These are phyloP conservation scores for Aegilops umbellulata DNA, from an alignment of 176 grass and related monocot genomes.

Conservation along the genomic window DNA sequence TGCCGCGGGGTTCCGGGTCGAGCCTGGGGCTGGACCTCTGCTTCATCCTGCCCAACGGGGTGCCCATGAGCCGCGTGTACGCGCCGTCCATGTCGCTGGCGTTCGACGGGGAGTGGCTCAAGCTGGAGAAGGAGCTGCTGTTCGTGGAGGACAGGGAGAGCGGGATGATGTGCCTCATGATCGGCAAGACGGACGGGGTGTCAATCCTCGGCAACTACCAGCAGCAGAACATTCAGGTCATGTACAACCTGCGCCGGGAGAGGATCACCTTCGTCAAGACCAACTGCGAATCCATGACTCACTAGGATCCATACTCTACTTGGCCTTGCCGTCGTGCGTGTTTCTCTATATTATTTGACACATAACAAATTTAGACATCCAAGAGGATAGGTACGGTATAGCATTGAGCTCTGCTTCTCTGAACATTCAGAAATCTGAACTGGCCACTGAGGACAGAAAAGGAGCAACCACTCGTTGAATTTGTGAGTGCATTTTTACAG, in stretches of 20 bases:
- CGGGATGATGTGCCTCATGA: constrained; percentile 54
- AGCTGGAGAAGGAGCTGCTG: constrained; percentile 38
- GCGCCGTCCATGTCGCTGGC: constrained; percentile 44
- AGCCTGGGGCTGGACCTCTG: constrained; percentile 53
- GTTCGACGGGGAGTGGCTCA: constrained; percentile 47
- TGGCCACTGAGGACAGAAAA: background rate
- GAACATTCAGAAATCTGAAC: background rate
- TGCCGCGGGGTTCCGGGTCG: constrained; percentile 44
- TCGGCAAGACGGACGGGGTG: constrained; percentile 35
- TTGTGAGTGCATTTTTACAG: background rate
- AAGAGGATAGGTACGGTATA: background rate
- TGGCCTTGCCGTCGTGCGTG: no score
- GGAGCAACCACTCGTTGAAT: background rate
- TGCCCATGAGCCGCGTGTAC: constrained; percentile 43
- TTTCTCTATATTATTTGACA: background rate
- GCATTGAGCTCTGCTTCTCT: background rate
- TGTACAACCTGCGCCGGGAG: constrained; percentile 42
- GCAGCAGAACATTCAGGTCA: constrained; percentile 60
- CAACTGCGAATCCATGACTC: constrained; percentile 16
- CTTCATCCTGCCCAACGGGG: constrained; percentile 48
- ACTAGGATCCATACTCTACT: no score
- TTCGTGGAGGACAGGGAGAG: constrained; percentile 44
- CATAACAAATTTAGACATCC: background rate
- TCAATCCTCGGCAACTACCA: constrained; percentile 70
- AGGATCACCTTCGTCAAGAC: constrained; percentile 51